Evolutionary conservation across 1,284 basidiomycete species (phyloP).

Genomic region (Cutaneotrichosporon sp.): DNA sequence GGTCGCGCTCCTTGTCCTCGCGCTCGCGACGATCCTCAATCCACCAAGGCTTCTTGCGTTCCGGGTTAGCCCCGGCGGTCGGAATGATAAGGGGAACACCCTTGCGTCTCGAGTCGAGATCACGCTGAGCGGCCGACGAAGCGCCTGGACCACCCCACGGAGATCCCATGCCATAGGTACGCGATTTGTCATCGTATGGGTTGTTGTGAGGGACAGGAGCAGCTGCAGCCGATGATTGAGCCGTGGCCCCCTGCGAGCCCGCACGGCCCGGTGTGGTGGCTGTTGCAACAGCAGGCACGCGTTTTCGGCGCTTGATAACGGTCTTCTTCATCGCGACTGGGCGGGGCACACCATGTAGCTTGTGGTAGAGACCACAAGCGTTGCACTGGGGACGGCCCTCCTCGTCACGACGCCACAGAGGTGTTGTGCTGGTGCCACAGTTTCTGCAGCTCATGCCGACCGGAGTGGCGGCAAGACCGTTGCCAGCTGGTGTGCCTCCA

Average conservation of each 20-base stretch:
- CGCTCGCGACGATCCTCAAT: constrained; percentile 27
- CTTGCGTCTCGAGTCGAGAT: constrained; percentile 19
- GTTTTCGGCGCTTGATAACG: constrained; percentile 95
- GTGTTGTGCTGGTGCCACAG: constrained; percentile 89
- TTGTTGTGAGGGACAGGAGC: constrained; percentile 1
- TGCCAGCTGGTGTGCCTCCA: constrained; percentile 20
- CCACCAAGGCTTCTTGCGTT: constrained; percentile 43
- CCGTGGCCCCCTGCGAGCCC: constrained; percentile 14
- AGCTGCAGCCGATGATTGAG: background rate
- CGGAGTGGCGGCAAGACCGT: constrained; percentile 49
- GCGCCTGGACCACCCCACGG: constrained; percentile 12
- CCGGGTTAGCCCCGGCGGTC: constrained; percentile 11
- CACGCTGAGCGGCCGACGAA: constrained; percentile 8
- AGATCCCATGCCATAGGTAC: constrained; percentile 10
- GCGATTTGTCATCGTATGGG: constrained; percentile 18
- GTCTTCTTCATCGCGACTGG: constrained; percentile 99
- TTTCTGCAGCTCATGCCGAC: constrained; percentile 85
- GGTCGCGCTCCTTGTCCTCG: constrained; percentile 18
- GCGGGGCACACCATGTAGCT: constrained; percentile 92
- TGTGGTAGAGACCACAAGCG: constrained; percentile 94
- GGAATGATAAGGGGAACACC: constrained; percentile 21
- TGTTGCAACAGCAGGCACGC: constrained; percentile 68
- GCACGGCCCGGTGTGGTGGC: constrained; percentile 14
- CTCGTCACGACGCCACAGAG: constrained; percentile 88
- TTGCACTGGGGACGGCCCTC: constrained; percentile 73